Conservation (phyloP, 2,329 filamentous ascomycete species). For the Colletotrichum destructivum region DNA sequence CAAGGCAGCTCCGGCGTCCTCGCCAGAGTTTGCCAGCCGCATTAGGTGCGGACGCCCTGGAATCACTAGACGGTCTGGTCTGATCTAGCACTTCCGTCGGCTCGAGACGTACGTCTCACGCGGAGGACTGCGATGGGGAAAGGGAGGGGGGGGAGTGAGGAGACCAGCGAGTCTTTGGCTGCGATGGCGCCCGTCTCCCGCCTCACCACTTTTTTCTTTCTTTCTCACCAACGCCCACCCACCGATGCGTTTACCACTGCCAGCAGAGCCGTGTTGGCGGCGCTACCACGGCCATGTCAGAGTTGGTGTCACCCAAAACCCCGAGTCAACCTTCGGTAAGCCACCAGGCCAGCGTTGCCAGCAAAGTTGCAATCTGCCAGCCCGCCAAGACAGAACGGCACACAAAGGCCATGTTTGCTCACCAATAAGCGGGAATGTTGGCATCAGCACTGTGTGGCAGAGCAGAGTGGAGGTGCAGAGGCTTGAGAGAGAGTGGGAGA, state of each 20-base stretch:
- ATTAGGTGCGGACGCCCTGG: constrained; percentile 14
- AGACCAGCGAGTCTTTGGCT: neutral
- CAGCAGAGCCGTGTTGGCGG: constrained; percentile 11
- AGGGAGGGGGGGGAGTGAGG: neutral
- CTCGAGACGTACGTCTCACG: constrained; percentile 41
- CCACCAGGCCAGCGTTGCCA: neutral
- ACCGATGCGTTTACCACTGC: neutral
- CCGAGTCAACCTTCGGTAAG: neutral
- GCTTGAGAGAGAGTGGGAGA: neutral
- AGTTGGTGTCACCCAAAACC: neutral
- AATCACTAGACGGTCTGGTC: constrained; percentile 32
- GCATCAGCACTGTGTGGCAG: neutral
- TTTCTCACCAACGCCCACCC: neutral
- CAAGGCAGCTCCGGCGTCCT: neutral
- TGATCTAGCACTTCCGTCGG: constrained; percentile 17
- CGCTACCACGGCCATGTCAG: constrained; percentile 5
- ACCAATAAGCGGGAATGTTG: neutral
- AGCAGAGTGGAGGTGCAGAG: neutral
- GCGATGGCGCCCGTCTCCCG: constrained; percentile 12
- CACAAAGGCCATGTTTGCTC: too few species aligned
- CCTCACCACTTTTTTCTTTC: neutral
- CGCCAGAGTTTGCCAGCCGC: constrained; percentile 8
- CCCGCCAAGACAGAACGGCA: neutral
- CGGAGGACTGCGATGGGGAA: constrained; percentile 4
- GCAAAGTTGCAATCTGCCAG: neutral